Evolutionary conservation across 2,329 filamentous ascomycete genomes (phyloP), one percentile per base, ranked within the genome.

Genomic region (Epichloe brachyelytri): DNA sequence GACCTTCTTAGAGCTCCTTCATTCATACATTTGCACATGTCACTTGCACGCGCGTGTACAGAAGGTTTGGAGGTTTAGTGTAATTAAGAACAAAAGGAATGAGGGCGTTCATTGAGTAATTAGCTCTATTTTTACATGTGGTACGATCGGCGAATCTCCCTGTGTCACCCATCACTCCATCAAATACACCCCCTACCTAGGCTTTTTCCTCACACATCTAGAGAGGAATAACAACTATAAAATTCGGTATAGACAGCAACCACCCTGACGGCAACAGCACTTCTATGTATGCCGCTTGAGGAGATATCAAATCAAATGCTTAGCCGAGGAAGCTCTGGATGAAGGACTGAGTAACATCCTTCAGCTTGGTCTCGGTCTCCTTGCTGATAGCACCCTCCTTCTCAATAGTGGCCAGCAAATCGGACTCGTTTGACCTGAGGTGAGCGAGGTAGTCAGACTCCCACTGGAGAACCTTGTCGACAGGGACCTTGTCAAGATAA

Each of bases 341-440:
- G 83, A 96, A 97, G 72, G 67, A 78, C 63, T 63, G 57, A 64
- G 88, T 80, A 65, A 86, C 75, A 54, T 93, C 85, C 79, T 83
- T 87, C 66, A 94, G 75, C 77, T 81, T 86, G 59, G 73, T 76
- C 78, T 94, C 93, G 47, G 89, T 77, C 39, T 95, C 91, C 83
- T 96, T 96, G 85, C 86, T 93, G 70, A 98, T 74, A 58, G 88
- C 80, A 71, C 91, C 91, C 81, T 97, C 89, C 82, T 91, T 93
- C 67, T 95, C 89, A 62, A 98, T 96, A 64, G 81, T 85, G 64
- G 82, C 77, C 58, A 95, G 74, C 59, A 97, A 74, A 58, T 90
- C 89, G 47, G 80, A 66, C 81, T 96, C 86, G 79, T 91, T 95
- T 71, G 80, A 85, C 80, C 84, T 89, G 68, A 98, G 79, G 80